Evolutionary conservation across 306 rosid genomes (phyloP).

Genomic region (Dryas alaskensis): DNA sequence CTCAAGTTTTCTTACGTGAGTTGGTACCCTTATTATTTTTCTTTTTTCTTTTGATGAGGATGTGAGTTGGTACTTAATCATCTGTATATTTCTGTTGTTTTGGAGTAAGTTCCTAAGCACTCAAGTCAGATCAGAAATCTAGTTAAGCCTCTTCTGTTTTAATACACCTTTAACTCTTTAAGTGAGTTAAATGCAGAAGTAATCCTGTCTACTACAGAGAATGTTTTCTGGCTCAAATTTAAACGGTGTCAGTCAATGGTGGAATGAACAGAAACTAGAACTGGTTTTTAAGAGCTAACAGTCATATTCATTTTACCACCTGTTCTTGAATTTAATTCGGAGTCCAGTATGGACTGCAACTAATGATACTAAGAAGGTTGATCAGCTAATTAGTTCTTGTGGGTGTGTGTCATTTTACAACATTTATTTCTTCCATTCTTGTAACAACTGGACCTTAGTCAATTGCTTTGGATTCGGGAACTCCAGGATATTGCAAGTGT

Average conservation of each 20-base stretch:
- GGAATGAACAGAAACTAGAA: not conserved
- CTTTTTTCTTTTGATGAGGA: not conserved
- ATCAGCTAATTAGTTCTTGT: not conserved
- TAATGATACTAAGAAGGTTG: not conserved
- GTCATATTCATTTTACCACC: not conserved
- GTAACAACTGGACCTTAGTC: not conserved
- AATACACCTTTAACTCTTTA: too few relatives aligned
- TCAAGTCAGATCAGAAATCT: not conserved
- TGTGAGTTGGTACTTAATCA: not conserved
- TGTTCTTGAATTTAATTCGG: not conserved
- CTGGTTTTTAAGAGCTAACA: not conserved
- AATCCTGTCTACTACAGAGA: not conserved
- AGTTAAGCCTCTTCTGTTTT: not conserved
- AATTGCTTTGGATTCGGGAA: not conserved
- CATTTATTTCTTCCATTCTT: not conserved
- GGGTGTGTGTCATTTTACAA: not conserved
- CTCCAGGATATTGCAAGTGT: constrained; percentile 2
- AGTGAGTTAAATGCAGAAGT: not conserved
- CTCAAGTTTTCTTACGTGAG: constrained; percentile 67
- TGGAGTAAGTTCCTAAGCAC: not conserved
- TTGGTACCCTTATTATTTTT: constrained; percentile 13
- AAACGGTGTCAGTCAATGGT: not conserved
- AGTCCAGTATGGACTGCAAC: not conserved
- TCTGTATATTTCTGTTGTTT: not conserved
- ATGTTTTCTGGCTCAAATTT: not conserved